phyloP scores from a whole-genome alignment of 2,329 filamentous ascomycete species.

The Fusarium sacchari region DNA sequence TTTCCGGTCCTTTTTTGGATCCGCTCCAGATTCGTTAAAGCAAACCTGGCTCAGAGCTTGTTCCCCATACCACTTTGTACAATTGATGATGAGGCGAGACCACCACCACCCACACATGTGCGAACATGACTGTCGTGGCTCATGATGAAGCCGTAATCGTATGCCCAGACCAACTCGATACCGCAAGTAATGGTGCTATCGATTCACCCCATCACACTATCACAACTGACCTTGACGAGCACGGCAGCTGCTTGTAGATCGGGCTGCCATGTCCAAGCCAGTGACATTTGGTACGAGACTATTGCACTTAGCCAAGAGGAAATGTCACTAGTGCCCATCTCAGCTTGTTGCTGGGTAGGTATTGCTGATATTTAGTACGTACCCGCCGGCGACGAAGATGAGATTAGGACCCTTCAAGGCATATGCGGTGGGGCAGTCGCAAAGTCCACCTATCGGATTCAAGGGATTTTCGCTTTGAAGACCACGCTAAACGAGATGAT shows the following conservation, averaged over 20 bases:
- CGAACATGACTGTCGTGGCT: slow-evolving; percentile 5
- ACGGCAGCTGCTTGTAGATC: slow-evolving; percentile 24
- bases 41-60: slow-evolving; percentile 28
- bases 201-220: slow-evolving; percentile 26
- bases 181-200: slow-evolving; percentile 24
- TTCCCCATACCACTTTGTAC: slow-evolving; percentile 30
- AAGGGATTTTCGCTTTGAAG: slow-evolving; percentile 1
- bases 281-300: slow-evolving; percentile 17
- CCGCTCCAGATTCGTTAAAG: slow-evolving; percentile 25
- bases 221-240: neutral
- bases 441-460: slow-evolving; percentile 44
- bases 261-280: neutral
- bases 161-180: slow-evolving; percentile 26
- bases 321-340: slow-evolving; percentile 3
- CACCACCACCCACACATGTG: slow-evolving; percentile 12
- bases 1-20: slow-evolving; percentile 16
- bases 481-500: slow-evolving; percentile 20
- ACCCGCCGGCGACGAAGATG: slow-evolving; percentile 10
- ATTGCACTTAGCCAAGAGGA: slow-evolving; percentile 12
- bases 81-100: slow-evolving; percentile 15
- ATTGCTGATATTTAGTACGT: neutral
- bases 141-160: slow-evolving; percentile 23
- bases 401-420: slow-evolving; percentile 43
- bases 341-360: slow-evolving; percentile 2
- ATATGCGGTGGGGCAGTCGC: slow-evolving; percentile 23